Conservation (phyloP, 2,329 filamentous ascomycete genomes). For the Alternaria ethzedia region DNA sequence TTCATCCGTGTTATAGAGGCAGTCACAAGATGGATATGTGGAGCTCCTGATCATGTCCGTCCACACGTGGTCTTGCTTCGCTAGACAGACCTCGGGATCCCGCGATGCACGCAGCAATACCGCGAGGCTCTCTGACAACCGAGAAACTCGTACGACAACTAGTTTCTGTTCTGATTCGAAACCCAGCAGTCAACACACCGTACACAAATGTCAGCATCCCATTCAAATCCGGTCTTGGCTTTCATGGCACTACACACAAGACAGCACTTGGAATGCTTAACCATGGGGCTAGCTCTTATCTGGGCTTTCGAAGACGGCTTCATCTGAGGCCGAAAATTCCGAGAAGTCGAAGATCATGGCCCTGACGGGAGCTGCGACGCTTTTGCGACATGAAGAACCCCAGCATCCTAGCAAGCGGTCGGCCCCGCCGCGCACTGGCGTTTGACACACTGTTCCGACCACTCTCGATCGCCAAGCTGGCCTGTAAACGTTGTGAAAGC, state of each 20-base stretch:
- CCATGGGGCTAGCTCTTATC: not conserved
- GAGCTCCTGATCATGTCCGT: not conserved
- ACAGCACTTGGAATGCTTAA: not conserved
- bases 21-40: not conserved
- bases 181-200: not conserved
- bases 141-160: not conserved
- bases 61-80: not conserved
- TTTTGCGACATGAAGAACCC: slow-evolving; percentile 17
- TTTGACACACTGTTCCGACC: slow-evolving; percentile 11
- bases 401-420: slow-evolving; percentile 12
- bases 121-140: not conserved
- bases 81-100: not conserved
- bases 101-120: not conserved
- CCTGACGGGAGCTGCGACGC: slow-evolving; percentile 16
- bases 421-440: slow-evolving; percentile 12
- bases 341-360: not conserved
- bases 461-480: slow-evolving; percentile 2
- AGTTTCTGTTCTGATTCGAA: not conserved
- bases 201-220: not conserved
- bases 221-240: not conserved
- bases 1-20: not conserved
- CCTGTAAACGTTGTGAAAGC: slow-evolving; percentile 14
- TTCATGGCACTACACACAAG: not conserved
- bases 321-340: not conserved
- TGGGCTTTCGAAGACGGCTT: not conserved